Conservation (phyloP, 768 basidiomycete genomes). For the Russula lepida region DNA sequence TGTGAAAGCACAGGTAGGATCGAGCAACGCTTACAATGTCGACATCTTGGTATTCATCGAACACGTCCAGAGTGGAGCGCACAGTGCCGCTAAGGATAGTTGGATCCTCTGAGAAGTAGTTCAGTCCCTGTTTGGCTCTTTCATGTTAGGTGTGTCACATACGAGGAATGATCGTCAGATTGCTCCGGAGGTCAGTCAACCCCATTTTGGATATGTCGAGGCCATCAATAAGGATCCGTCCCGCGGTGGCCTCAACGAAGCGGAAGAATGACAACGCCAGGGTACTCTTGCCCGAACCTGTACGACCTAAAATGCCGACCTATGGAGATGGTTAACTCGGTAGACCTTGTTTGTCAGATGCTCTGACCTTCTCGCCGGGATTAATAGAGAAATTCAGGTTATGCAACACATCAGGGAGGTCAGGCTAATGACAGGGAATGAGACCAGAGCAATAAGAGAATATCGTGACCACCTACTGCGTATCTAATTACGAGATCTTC, state of each 20-base stretch:
- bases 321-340: slow-evolving; percentile 24
- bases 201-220: slow-evolving; percentile 73
- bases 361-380: slow-evolving; percentile 65
- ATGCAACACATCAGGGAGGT: slow-evolving; percentile 81
- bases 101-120: slow-evolving; percentile 60
- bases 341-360: not conserved
- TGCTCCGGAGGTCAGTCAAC: slow-evolving; percentile 70
- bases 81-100: slow-evolving; percentile 79
- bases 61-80: slow-evolving; percentile 76
- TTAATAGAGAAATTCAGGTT: slow-evolving; percentile 62
- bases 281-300: slow-evolving; percentile 67
- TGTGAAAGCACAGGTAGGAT: not conserved
- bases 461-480: slow-evolving; percentile 43
- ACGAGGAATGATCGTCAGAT: slow-evolving; percentile 72
- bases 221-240: slow-evolving; percentile 68
- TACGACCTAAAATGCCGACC: slow-evolving; percentile 66
- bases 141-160: slow-evolving; percentile 24
- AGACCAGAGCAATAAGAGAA: slow-evolving; percentile 7
- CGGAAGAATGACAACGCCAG: slow-evolving; percentile 81
- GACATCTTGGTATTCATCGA: slow-evolving; percentile 74
- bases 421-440: slow-evolving; percentile 43
- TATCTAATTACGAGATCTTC: slow-evolving; percentile 71
- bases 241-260: slow-evolving; percentile 79
- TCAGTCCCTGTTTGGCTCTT: not conserved
- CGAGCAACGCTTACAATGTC: slow-evolving; percentile 53